Base-by-base conservation (phyloP, 495 filamentous ascomycete species). In the Trichoderma gamsii region DNA sequence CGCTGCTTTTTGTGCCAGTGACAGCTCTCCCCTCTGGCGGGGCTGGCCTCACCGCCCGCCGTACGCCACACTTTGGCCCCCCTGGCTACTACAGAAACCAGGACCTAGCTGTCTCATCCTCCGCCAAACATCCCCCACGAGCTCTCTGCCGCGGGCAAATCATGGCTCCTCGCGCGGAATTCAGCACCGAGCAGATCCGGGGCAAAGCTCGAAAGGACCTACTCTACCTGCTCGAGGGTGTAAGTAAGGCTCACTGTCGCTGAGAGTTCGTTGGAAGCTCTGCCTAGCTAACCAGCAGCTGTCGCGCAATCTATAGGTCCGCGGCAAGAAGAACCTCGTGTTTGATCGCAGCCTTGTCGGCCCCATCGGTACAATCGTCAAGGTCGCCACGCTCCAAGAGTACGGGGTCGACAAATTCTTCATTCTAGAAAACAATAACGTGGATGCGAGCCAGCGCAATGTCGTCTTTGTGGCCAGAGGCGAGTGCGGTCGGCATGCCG, bases 341-440 rank as follows among this genome's bases (percentile, higher is more conserved):
- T 89, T 98, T 73, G 93, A 97, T 76, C 90, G 91, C 77, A 85
- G 88, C 72, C 84, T 99, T 72, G 92, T 93, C 71, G 93, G 93
- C 46, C 90, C 92, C 43, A 84, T 99, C 65, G 91, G 92, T 64
- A 84, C 96, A 67, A 89, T 98, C 74, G 90, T 96, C 80, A 97
- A 97, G 76, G 95, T 97, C 74, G 97, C 96, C 59, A 85, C 79
- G 8, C 70, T 85, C 41, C 81, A 87, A 72, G 94, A 99, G 72
- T 96, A 98, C 82, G 96, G 96, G 18, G 92, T 98, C 72, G 93
- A 98, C 77, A 95, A 92, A 71, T 88, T 97, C 67, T 98, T 97
- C 83, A 88, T 96, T 73, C 83, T 99, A 51, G 92, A 97, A 78
- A 97, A 98, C 77, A 89, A 89, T 72, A 96, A 97, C 80, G 89